Base-by-base conservation (phyloP, 1,284 basidiomycete genomes). In the Pseudozyma pruni region DNA sequence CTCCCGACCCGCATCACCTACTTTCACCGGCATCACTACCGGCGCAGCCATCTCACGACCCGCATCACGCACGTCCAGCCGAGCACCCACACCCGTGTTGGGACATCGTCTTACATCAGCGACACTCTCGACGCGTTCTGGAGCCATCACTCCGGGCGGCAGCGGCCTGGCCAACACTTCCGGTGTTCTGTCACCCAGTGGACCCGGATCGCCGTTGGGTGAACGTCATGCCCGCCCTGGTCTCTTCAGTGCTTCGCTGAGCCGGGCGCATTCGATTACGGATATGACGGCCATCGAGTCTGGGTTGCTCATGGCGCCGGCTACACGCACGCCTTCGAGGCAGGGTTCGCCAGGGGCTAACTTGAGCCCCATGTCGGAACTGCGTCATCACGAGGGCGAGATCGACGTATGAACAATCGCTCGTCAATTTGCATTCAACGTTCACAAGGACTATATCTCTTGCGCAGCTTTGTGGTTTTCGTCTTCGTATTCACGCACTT, bases 91-190 rank as follows among this genome's bases (percentile, higher is more conserved):
- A 27, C 70, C 70, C 5, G 60, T 61, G 9, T 47, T 72, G 16
- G 70, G 70, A 16, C 69, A 71, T 29, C 68, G 68, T 20, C 58
- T 71, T 25, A 66, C 68, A n/a, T 61, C 53, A 23, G 68, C 62
- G 4, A 55, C 68, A 3, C 53, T 56, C 6, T 45, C 61, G 40
- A 61, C 60, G 16, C 43, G 66, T 20, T 52, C 67, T 4, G 59
- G 66, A 8, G 37, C 58, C 25, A 43, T 45, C 10, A 58, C 66
- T 4, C 55, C 60, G 7, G 53, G 56, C 34, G 50, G 55, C 33
- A 55, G 23, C 17, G 22, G 44, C 14, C 13, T 40, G n/a, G 55
- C 37, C 8, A 55, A 51, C 47, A 48, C 55, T 8, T 25, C n/a
- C 4, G 46, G 59, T 17, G 27, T 40, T 7, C 27, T 70, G 3